Percentiles rank a stretch among this genome's conserved stretches.
phyloP scores from a whole-genome alignment of 1,284 basidiomycete species.

The Cryptococcus sp. region DNA sequence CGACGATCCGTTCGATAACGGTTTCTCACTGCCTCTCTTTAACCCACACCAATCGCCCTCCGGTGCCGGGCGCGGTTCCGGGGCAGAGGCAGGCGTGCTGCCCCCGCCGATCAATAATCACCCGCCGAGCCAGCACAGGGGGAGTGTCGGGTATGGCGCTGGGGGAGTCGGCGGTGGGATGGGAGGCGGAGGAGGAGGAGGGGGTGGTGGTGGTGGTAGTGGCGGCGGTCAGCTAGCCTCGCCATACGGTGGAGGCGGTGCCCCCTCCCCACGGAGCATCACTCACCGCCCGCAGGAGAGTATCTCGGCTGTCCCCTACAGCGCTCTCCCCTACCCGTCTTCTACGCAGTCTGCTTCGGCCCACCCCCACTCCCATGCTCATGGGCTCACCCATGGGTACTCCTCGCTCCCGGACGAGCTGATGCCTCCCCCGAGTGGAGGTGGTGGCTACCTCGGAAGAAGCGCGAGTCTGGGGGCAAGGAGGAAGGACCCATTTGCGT shows the following conservation, averaged over 20 bases:
- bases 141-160: conserved; percentile 2
- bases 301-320: conserved; percentile 16
- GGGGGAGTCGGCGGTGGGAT: background rate
- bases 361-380: background rate
- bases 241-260: conserved; percentile 4
- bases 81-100: too few species aligned
- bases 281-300: conserved; percentile 21
- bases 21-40: conserved; percentile 38
- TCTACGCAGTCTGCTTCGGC: conserved; percentile 5
- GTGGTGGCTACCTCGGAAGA: conserved; percentile 33
- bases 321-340: conserved; percentile 16
- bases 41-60: conserved; percentile 22
- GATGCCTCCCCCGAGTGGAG: conserved; percentile 21
- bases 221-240: conserved; percentile 3
- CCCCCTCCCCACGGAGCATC: too few species aligned
- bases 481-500: conserved; percentile 47
- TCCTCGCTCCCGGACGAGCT: conserved; percentile 16
- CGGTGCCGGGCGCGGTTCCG: too few species aligned
- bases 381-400: background rate
- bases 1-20: conserved; percentile 18
- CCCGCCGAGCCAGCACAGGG: conserved; percentile 9
- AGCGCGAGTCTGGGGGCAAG: conserved; percentile 41
- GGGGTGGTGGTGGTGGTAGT: too few species aligned
- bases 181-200: too few species aligned
- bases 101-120: conserved; percentile 5